phyloP scores from a whole-genome alignment of 371 early-diverging fungal genomes.

The Dentiscutata heterogama region DNA sequence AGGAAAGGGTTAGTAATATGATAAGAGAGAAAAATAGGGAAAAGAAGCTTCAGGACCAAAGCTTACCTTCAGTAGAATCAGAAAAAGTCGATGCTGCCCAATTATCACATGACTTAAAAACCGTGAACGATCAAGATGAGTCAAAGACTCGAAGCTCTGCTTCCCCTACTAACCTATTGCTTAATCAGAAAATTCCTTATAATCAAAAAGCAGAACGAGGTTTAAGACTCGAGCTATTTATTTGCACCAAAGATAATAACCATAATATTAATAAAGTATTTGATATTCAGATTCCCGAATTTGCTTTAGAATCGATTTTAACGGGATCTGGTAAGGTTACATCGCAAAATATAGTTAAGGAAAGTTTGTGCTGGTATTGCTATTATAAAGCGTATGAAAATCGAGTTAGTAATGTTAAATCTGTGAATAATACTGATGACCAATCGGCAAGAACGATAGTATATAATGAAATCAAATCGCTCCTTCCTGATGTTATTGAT shows the following conservation, averaged over 20 bases:
- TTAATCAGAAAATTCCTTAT: conserved; percentile 39
- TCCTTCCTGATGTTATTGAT: conserved; percentile 26
- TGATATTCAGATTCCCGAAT: conserved; percentile 45
- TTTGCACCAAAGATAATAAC: conserved; percentile 14
- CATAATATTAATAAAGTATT: conserved; percentile 15
- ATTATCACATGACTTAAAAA: not conserved
- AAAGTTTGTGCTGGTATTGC: conserved; percentile 32
- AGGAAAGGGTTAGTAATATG: conserved; percentile 31
- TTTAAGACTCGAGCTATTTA: conserved; percentile 31
- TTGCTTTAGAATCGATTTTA: conserved; percentile 38
- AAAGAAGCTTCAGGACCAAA: conserved; percentile 33
- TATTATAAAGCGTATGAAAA: conserved; percentile 36
- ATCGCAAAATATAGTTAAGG: conserved; percentile 37
- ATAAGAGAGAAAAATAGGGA: conserved; percentile 20
- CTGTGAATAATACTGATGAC: conserved; percentile 34
- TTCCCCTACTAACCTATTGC: not conserved
- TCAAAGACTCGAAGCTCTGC: not conserved
- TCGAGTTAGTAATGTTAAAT: conserved; percentile 30
- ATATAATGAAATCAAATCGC: conserved; percentile 40
- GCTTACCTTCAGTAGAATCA: not conserved
- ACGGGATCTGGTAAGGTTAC: conserved; percentile 40
- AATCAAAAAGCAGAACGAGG: conserved; percentile 38
- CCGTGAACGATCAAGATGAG: not conserved
- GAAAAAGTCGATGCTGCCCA: not conserved
- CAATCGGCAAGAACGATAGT: conserved; percentile 44